Evolutionary conservation across 1,139 yeast genomes (phyloP), one percentile per base, ranked within the genome.

Genomic region (Suhomyces chickasaworum): DNA sequence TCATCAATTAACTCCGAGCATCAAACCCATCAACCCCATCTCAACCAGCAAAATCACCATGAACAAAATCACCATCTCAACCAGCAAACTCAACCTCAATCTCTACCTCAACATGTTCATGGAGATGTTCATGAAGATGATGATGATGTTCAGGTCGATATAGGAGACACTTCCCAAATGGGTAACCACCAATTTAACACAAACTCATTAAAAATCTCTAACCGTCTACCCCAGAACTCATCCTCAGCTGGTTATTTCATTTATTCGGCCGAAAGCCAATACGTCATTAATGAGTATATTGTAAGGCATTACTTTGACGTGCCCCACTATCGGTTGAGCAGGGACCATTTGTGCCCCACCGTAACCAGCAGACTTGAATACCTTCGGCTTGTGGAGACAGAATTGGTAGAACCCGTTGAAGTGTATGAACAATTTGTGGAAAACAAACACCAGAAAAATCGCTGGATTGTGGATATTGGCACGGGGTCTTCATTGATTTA

Each of bases 401-500:
- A 41, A 18, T 45, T 54, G 41, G 47, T 52, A 35, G 50, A 47
- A 20, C 48, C 46, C 18, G 37, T 46, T 10, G 53, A 53, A 17
- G 39, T 50, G 2, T 31, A 34, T 10, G 34, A 21, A 29, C 45
- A 46, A 20, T 32, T 37, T 21, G 36, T 18, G 9, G 39, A 31
- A 29, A 29, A 13, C 12, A n/a, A 18, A 16, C 18, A n/a, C n/a
- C n/a, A n/a, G n/a, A n/a, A n/a, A n/a, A n/a, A n/a, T n/a, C 34
- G 54, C 6, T 53, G 56, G 50, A 46, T 53, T 2, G 34, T 61
- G 9, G 64, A 61, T 38, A 53, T 61, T 7, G 65, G 65, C 1
- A 60, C 64, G 1, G 65, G 65, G 2, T 54, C 65, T 2, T 56
- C 62, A 10, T 48, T 54, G 17, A 48, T 61, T 2, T 61, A 59